phyloP scores from a whole-genome alignment of 2,329 filamentous ascomycete genomes.

The Periglandula ipomoeae region DNA sequence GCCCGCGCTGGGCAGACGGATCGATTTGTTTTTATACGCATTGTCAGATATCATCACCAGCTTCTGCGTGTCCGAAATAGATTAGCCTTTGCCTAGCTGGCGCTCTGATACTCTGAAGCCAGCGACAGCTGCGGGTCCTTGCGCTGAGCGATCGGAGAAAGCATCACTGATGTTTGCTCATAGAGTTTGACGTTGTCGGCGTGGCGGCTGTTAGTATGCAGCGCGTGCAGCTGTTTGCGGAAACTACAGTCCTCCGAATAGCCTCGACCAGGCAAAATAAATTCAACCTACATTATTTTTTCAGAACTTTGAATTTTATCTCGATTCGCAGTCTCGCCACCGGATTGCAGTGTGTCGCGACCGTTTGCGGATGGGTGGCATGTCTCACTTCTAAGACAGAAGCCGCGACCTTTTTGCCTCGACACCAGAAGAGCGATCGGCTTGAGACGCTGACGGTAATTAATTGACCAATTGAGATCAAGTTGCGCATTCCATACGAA shows the following conservation, averaged over 20 bases:
- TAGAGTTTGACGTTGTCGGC: background rate
- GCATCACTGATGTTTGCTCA: background rate
- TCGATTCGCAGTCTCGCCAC: background rate
- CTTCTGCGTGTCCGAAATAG: background rate
- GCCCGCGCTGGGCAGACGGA: too few relatives aligned
- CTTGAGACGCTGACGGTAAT: too few relatives aligned
- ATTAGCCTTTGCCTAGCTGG: background rate
- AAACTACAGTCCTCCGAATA: background rate
- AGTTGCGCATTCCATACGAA: too few relatives aligned
- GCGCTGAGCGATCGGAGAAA: background rate
- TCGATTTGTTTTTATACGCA: background rate
- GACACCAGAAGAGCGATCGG: background rate
- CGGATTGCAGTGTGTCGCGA: background rate
- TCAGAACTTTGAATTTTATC: background rate
- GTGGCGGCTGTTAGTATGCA: background rate
- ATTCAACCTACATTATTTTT: too few relatives aligned
- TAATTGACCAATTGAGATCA: too few relatives aligned
- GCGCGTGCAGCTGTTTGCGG: background rate
- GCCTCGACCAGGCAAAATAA: background rate
- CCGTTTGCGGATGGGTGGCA: background rate
- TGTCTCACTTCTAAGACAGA: background rate
- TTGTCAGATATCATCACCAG: background rate
- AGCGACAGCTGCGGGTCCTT: background rate
- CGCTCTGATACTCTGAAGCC: background rate
- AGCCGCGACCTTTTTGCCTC: background rate